These are phyloP conservation scores for Talaromyces sp. DNA, from an alignment of 2,329 filamentous ascomycete species.

Conservation along the genomic window DNA sequence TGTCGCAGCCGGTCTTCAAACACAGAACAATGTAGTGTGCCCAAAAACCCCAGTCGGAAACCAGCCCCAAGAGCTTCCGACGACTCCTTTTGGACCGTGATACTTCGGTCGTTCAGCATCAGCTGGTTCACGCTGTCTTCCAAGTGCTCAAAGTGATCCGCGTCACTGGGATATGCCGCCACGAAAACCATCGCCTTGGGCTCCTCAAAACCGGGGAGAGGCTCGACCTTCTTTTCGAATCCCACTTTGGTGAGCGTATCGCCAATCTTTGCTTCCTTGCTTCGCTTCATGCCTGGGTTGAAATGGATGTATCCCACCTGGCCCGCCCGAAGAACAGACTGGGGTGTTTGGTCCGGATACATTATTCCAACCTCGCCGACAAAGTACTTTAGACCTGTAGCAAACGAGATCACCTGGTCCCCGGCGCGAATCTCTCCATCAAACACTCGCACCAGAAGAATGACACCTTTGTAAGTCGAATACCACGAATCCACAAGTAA, in stretches of 20 bases:
- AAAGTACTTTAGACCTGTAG: slow-evolving; percentile 81
- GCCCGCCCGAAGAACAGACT: slow-evolving; percentile 75
- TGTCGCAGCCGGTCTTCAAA: slow-evolving; percentile 93
- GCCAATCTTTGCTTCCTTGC: slow-evolving; percentile 90
- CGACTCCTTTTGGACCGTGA: slow-evolving; percentile 89
- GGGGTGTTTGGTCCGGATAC: slow-evolving; percentile 81
- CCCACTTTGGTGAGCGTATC: slow-evolving; percentile 89
- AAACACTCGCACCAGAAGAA: slow-evolving; percentile 85
- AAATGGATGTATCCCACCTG: slow-evolving; percentile 97
- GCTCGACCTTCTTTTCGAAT: slow-evolving; percentile 68
- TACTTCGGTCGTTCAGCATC: slow-evolving; percentile 88
- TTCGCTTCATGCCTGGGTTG: slow-evolving; percentile 97
- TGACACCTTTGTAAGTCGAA: slow-evolving; percentile 89
- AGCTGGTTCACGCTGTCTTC: slow-evolving; percentile 94
- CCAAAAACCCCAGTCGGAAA: slow-evolving; percentile 89
- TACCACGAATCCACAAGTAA: slow-evolving; percentile 98
- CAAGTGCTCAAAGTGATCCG: slow-evolving; percentile 77
- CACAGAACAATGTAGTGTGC: slow-evolving; percentile 97
- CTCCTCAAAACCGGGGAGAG: slow-evolving; percentile 89
- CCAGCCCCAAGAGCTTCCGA: slow-evolving; percentile 91
- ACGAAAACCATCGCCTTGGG: slow-evolving; percentile 99
- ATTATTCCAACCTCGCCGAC: slow-evolving; percentile 97
- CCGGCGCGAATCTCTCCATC: slow-evolving; percentile 79
- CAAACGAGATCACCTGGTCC: slow-evolving; percentile 81
- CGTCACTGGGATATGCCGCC: slow-evolving; percentile 90